Evolutionary conservation across 768 basidiomycete species (phyloP).

Genomic region (Suillus spraguei): DNA sequence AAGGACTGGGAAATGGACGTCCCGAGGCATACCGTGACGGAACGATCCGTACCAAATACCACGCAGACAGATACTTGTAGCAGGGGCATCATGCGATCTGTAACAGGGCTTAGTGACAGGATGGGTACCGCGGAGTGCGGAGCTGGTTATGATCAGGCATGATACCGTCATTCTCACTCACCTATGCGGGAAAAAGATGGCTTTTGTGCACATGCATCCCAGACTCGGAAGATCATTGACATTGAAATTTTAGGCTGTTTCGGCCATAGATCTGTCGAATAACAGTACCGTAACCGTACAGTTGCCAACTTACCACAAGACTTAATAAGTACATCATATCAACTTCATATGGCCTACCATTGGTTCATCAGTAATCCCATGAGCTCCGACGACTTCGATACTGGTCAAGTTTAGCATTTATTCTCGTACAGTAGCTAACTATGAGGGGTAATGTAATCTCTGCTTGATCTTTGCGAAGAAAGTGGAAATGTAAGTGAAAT

Average conservation of each 20-base stretch:
- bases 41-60: not conserved
- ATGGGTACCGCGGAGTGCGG: conserved; percentile 23
- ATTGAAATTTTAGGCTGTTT: conserved; percentile 12
- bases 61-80: not conserved
- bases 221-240: conserved; percentile 10
- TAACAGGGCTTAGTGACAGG: conserved; percentile 3
- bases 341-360: not conserved
- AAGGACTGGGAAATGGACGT: not conserved
- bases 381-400: conserved; percentile 14
- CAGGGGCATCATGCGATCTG: conserved; percentile 8
- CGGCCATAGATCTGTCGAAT: conserved; percentile 10
- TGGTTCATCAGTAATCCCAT: not conserved
- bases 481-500: conserved; percentile 35
- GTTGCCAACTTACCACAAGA: not conserved
- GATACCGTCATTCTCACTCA: conserved; percentile 8
- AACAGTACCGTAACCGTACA: not conserved
- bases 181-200: conserved; percentile 18
- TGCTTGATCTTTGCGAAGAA: conserved; percentile 18
- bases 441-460: conserved; percentile 34
- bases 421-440: conserved; percentile 8
- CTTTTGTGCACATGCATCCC: conserved; percentile 4
- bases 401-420: not conserved
- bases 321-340: conserved; percentile 4
- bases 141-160: conserved; percentile 1
- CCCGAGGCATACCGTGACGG: not conserved